A percentile compares a stretch with the other conserved stretches of the same genome.
These are phyloP conservation scores for Aspergillus neoniger DNA, from an alignment of 2,329 filamentous ascomycete genomes.

Conservation along the genomic window DNA sequence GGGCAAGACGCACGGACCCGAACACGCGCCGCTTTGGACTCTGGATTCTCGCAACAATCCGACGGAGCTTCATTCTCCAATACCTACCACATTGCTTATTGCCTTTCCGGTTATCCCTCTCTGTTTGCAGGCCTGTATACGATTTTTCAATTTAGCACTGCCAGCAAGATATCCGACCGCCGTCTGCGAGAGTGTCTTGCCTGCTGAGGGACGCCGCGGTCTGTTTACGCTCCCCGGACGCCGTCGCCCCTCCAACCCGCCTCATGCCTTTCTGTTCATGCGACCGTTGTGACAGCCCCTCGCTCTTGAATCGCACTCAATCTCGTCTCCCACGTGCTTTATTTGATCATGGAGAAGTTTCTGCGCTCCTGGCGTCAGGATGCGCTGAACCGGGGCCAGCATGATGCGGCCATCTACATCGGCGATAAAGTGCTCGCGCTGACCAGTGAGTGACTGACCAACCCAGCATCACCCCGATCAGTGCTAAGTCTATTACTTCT, in stretches of 20 bases:
- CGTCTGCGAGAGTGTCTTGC: neutral
- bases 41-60: neutral
- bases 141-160: neutral
- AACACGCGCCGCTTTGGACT: neutral
- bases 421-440: slow-evolving; percentile 95
- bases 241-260: slow-evolving; percentile 11
- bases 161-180: neutral
- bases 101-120: too few relatives aligned
- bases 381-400: slow-evolving; percentile 91
- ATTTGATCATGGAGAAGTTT: slow-evolving; percentile 76
- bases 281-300: slow-evolving; percentile 3
- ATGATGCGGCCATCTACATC: slow-evolving; percentile 94
- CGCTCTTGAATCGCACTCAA: slow-evolving; percentile 4
- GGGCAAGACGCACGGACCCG: neutral
- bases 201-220: neutral
- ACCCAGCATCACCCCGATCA: neutral
- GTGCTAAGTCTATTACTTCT: slow-evolving; percentile 8
- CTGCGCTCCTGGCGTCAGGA: slow-evolving; percentile 93
- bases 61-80: neutral
- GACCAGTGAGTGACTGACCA: slow-evolving; percentile 66
- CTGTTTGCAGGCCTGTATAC: neutral
- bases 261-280: slow-evolving; percentile 9
- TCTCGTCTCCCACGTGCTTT: neutral
- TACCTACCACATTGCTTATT: too few relatives aligned
- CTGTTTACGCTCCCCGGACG: slow-evolving; percentile 3